Evolutionary conservation across 345 rosid genomes (phyloP), one percentile per base, ranked within the genome.

Genomic region (Populus deltoides): DNA sequence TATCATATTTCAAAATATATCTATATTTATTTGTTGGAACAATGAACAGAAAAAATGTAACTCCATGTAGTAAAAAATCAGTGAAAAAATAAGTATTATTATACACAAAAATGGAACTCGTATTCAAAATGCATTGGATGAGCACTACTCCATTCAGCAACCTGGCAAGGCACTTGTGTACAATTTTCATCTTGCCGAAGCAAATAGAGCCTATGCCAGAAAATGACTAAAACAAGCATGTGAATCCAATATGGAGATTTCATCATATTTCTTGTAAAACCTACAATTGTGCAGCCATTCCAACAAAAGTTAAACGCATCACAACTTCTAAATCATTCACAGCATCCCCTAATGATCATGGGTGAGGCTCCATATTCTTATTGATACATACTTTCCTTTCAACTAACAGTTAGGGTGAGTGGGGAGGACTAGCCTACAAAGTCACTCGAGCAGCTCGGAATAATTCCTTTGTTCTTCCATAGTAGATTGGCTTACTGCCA

Each of bases 401-500:
- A 49, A 74, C 53, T 71, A 78, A 71, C 63, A 71, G 22, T 17
- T 5, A 17, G 55, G 11, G 29, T 36, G 25, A 68, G 57, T 12
- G 39, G 27, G 41, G 27, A 4, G n/a, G 1, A 13, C 17, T 41
- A 25, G 51, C 63, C 70, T 75, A 80, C 35, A 15, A 43, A 51
- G 75, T 81, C 57, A 81, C 83, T 72, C 77, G 90, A 76, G 89
- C 75, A 77, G 82, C 81, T 83, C 90, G 87, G 83, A 89, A 96
- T 27, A 89, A 85, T 78, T 91, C 93, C 81, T 91, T 93, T 1
- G 97, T 87, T 77, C 78, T 82, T 61, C 99, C 98, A 73, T 79
- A 89, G 81, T 90, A 93, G 39, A 84, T 82, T 17, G 92, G 86
- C 66, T 81, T 78, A 8, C 72, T 71, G 61, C 94, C 86, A 3